Percentiles rank a stretch among this genome's conserved stretches.
These are phyloP conservation scores for Warburgia ugandensis DNA, from an alignment of 164 flowering plant species.

Conservation along the genomic window DNA sequence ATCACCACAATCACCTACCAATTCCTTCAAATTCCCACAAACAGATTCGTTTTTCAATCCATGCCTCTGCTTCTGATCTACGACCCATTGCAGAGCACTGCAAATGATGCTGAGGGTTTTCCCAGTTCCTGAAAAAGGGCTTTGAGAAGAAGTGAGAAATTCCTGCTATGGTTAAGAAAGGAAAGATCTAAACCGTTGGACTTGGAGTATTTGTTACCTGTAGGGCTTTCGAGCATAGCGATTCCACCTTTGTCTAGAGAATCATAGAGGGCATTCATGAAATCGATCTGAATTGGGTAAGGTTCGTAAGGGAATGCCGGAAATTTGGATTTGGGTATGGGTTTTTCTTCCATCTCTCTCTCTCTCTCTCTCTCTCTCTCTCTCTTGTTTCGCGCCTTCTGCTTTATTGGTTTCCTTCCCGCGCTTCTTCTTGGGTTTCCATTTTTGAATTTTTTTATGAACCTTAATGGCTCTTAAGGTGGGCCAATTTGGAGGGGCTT, in stretches of 20 bases:
- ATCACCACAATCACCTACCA: slow-evolving; percentile 5
- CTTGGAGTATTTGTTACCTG: slow-evolving; percentile 36
- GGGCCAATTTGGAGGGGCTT: too few relatives aligned
- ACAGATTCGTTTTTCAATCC: slow-evolving; percentile 7
- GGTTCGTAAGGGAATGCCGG: slow-evolving; percentile 84
- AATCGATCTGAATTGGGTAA: slow-evolving; percentile 76
- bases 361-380: neutral
- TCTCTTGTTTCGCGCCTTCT: neutral
- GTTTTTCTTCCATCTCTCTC: slow-evolving; percentile 18
- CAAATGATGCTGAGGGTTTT: slow-evolving; percentile 95
- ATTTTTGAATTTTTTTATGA: too few relatives aligned
- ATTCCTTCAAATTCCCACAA: slow-evolving; percentile 6
- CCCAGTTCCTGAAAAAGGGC: slow-evolving; percentile 61
- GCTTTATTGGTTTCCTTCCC: too few relatives aligned
- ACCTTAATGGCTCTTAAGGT: too few relatives aligned
- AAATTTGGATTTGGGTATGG: slow-evolving; percentile 24
- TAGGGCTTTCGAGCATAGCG: slow-evolving; percentile 98
- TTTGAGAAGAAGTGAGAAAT: neutral
- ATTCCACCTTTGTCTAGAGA: slow-evolving; percentile 70
- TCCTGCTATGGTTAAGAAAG: neutral
- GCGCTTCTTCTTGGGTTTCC: too few relatives aligned
- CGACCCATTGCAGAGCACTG: slow-evolving; percentile 84
- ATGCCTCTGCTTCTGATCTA: slow-evolving; percentile 40
- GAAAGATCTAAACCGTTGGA: neutral
- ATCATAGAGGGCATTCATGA: slow-evolving; percentile 77